A percentile compares a stretch with the other conserved stretches of the same genome.
These are phyloP conservation scores for Diaporthe sp. DNA, from an alignment of 2,329 filamentous ascomycete genomes.

Conservation along the genomic window DNA sequence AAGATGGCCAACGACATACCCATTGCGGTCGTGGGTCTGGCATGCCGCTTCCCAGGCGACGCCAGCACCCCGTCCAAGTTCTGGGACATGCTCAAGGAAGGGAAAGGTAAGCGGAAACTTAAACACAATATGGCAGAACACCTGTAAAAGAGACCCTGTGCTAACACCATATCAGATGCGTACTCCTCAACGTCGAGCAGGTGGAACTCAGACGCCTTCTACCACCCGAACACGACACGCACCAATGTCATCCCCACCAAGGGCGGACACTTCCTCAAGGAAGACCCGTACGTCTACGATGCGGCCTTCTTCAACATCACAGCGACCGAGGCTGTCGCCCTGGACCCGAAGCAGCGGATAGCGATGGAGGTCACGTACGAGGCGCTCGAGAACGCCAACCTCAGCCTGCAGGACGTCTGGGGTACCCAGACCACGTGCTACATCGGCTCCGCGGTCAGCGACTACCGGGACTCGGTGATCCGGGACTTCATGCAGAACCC, in stretches of 20 bases:
- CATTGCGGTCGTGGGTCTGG: slow-evolving; percentile 36
- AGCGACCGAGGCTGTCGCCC: not conserved
- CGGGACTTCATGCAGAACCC: slow-evolving; percentile 43
- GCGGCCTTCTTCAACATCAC: slow-evolving; percentile 32
- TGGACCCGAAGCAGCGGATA: slow-evolving; percentile 34
- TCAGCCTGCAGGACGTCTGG: slow-evolving; percentile 43
- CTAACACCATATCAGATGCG: slow-evolving; percentile 53
- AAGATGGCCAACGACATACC: slow-evolving; percentile 42
- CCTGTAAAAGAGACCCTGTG: slow-evolving; percentile 55
- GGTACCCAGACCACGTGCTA: slow-evolving; percentile 51
- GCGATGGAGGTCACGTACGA: slow-evolving; percentile 29
- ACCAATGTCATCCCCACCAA: slow-evolving; percentile 47
- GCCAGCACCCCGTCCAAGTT: slow-evolving; percentile 50
- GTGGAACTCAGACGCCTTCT: slow-evolving; percentile 41
- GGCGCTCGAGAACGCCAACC: slow-evolving; percentile 29
- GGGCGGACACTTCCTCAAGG: slow-evolving; percentile 30
- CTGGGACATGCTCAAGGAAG: slow-evolving; percentile 56
- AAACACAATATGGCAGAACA: slow-evolving; percentile 57
- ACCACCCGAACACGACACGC: slow-evolving; percentile 50
- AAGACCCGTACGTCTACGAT: slow-evolving; percentile 28
- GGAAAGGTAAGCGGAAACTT: slow-evolving; percentile 53
- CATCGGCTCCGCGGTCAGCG: slow-evolving; percentile 47
- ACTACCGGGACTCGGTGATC: slow-evolving; percentile 47
- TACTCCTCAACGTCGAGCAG: slow-evolving; percentile 1
- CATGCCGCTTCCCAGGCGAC: slow-evolving; percentile 54